A percentile compares a stretch with the other conserved stretches of the same genome.
Conservation (phyloP, 345 rosid species). For the Leavenworthia alabamica region DNA sequence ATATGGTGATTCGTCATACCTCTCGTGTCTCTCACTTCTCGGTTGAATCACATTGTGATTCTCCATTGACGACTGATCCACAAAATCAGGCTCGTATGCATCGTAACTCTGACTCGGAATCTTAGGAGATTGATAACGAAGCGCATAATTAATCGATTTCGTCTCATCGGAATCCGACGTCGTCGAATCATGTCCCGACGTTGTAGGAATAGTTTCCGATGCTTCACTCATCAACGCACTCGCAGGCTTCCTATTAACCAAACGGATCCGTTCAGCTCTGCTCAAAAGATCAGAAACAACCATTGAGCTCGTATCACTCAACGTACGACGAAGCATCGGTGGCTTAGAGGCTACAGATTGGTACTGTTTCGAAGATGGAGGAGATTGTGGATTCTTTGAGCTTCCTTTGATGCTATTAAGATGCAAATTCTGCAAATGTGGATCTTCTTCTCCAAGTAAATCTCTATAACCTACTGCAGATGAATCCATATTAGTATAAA, state of each 20-base stretch:
- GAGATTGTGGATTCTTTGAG: conserved; percentile 22
- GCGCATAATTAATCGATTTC: background rate
- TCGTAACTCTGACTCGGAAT: conserved; percentile 10
- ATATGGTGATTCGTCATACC: conserved; percentile 13
- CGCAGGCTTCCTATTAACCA: conserved; percentile 20
- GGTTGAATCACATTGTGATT: background rate
- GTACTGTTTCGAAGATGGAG: conserved; percentile 21
- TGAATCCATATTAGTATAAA: conserved; percentile 46
- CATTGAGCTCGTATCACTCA: conserved; percentile 72
- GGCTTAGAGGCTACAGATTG: conserved; percentile 34
- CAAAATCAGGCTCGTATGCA: background rate
- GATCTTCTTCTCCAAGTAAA: conserved; percentile 61
- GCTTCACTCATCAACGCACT: conserved; percentile 16
- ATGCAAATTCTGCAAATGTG: conserved; percentile 25
- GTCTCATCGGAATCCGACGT: conserved; percentile 10
- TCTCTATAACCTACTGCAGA: conserved; percentile 85
- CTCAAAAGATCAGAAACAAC: conserved; percentile 25
- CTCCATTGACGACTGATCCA: background rate
- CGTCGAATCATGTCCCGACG: conserved; percentile 19
- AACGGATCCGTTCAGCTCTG: conserved; percentile 23
- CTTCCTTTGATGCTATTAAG: conserved; percentile 26
- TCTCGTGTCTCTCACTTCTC: background rate
- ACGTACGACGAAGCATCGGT: conserved; percentile 58
- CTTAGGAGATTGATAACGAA: conserved; percentile 13
- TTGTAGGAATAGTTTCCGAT: conserved; percentile 21